Conservation (phyloP, 495 filamentous ascomycete species). For the Aspergillus incahuasiensis region DNA sequence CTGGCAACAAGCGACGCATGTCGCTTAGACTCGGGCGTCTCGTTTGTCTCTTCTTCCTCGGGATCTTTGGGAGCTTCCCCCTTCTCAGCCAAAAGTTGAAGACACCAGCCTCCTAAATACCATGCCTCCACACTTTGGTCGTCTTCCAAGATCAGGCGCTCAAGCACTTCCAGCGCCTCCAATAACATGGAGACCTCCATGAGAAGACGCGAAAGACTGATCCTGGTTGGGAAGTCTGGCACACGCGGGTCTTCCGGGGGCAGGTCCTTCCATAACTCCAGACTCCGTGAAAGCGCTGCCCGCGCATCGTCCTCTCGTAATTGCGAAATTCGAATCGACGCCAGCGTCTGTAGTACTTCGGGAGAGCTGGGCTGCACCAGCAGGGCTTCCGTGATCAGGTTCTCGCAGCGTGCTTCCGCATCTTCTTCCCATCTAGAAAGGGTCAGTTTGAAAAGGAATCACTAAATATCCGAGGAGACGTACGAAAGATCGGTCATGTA, state of each 20-base stretch:
- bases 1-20: constrained; percentile 42
- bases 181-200: constrained; percentile 87
- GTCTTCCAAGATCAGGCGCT: constrained; percentile 78
- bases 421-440: constrained; percentile 71
- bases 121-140: constrained; percentile 91
- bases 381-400: constrained; percentile 80
- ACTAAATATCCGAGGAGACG: constrained; percentile 14
- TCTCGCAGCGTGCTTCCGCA: constrained; percentile 79
- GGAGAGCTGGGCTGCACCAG: constrained; percentile 66
- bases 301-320: constrained; percentile 67
- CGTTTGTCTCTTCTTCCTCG: constrained; percentile 22
- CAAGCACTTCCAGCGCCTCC: constrained; percentile 78
- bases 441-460: constrained; percentile 11
- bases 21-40: constrained; percentile 31
- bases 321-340: constrained; percentile 90
- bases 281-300: constrained; percentile 68
- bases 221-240: constrained; percentile 76
- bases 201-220: constrained; percentile 76
- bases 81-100: constrained; percentile 73
- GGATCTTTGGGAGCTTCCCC: constrained; percentile 40
- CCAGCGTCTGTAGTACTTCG: constrained; percentile 88
- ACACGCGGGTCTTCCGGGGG: constrained; percentile 58
- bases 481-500: constrained; percentile 95
- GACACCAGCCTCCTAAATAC: constrained; percentile 94
- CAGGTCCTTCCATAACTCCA: constrained; percentile 73